These are phyloP conservation scores for Bryum argenteum DNA, from an alignment of 225 moss, liverwort and hornwort genomes.

Conservation along the genomic window DNA sequence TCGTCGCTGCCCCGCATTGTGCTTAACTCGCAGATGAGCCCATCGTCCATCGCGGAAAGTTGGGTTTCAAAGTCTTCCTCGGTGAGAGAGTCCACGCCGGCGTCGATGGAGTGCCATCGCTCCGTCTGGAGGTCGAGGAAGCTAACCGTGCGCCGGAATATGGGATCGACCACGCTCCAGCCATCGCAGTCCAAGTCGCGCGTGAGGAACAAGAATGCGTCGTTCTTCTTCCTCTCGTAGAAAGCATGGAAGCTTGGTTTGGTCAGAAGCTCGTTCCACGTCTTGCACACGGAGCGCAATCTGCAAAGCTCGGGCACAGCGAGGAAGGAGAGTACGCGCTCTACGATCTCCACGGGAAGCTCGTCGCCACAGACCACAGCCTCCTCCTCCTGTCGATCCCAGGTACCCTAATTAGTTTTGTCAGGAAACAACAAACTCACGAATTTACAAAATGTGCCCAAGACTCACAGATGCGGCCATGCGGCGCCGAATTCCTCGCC, in stretches of 20 bases:
- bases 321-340: slow-evolving; percentile 49
- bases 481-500: background rate
- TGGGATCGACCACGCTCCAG: slow-evolving; percentile 47
- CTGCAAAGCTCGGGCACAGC: slow-evolving; percentile 46
- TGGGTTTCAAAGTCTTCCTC: slow-evolving; percentile 46
- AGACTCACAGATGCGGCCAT: slow-evolving; percentile 34
- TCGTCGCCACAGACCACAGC: slow-evolving; percentile 24
- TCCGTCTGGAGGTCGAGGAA: slow-evolving; percentile 38
- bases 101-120: slow-evolving; percentile 50
- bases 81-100: slow-evolving; percentile 28
- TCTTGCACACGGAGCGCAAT: slow-evolving; percentile 45
- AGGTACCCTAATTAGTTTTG: too few relatives aligned
- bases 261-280: slow-evolving; percentile 39
- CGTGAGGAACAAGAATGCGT: slow-evolving; percentile 42
- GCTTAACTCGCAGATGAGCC: slow-evolving; percentile 45
- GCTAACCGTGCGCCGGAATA: slow-evolving; percentile 42
- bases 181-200: slow-evolving; percentile 47
- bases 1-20: slow-evolving; percentile 45
- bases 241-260: slow-evolving; percentile 42
- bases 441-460: background rate
- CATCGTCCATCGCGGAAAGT: slow-evolving; percentile 49
- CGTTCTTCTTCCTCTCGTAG: slow-evolving; percentile 24
- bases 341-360: slow-evolving; percentile 49
- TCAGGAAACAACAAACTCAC: background rate
- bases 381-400: slow-evolving; percentile 24